A percentile compares a stretch with the other conserved stretches of the same genome.
Conservation (phyloP, 2,329 filamentous ascomycete species). For the Westerdykella sp. region DNA sequence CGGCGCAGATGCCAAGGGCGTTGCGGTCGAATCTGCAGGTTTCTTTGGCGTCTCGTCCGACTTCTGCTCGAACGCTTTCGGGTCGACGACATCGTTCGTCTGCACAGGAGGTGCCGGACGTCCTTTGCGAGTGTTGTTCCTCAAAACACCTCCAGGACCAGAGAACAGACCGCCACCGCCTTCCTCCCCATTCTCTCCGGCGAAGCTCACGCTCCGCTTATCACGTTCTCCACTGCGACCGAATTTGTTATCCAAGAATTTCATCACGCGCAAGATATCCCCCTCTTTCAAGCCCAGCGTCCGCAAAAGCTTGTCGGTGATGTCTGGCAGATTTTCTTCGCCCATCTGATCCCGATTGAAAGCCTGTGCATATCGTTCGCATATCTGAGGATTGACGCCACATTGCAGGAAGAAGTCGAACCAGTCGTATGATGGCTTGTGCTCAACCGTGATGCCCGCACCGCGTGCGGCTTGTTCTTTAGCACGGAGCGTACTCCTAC, state of each 20-base stretch:
- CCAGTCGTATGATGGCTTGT: conserved; percentile 86
- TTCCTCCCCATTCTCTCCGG: conserved; percentile 53
- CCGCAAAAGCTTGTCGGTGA: conserved; percentile 73
- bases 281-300: conserved; percentile 92
- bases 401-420: conserved; percentile 96
- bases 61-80: conserved; percentile 72
- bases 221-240: conserved; percentile 55
- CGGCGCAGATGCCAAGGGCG: conserved; percentile 46
- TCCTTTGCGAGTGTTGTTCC: conserved; percentile 91
- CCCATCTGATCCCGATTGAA: conserved; percentile 94
- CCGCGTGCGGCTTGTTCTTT: conserved; percentile 44
- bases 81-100: conserved; percentile 77
- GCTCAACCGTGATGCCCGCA: conserved; percentile 57
- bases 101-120: conserved; percentile 81
- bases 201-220: conserved; percentile 50
- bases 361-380: conserved; percentile 86
- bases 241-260: conserved; percentile 74
- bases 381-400: conserved; percentile 86
- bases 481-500: conserved; percentile 40
- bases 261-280: conserved; percentile 94
- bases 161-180: conserved; percentile 71
- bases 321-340: conserved; percentile 83
- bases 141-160: conserved; percentile 80
- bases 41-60: conserved; percentile 41
- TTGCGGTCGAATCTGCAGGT: conserved; percentile 42